Evolutionary conservation across 2,329 filamentous ascomycete genomes (phyloP).

Genomic region (Rhytidhysteron rufulum): DNA sequence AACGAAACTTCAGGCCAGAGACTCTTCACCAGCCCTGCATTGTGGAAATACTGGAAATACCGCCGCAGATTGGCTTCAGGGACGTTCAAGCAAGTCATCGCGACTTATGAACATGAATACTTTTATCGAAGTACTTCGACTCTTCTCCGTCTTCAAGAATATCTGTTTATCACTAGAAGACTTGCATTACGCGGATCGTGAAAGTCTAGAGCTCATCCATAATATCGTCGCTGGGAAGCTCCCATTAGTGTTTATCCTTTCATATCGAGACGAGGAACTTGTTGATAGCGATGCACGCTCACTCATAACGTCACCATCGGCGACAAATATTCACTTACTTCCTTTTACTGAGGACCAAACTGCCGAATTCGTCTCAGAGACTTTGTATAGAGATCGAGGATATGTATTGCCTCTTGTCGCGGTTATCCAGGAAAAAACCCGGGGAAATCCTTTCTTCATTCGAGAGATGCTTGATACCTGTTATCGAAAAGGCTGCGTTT

Average conservation of each 20-base stretch:
- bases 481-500: constrained; percentile 81
- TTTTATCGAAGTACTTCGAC: constrained; percentile 77
- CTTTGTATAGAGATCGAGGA: constrained; percentile 68
- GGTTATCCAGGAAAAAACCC: constrained; percentile 83
- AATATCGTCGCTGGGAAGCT: constrained; percentile 76
- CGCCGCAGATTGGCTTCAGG: constrained; percentile 45
- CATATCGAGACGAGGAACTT: constrained; percentile 45
- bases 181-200: constrained; percentile 83
- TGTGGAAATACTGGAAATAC: constrained; percentile 31
- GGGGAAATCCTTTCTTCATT: constrained; percentile 87
- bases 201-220: constrained; percentile 77
- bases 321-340: constrained; percentile 65
- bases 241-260: constrained; percentile 77
- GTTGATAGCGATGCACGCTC: constrained; percentile 34
- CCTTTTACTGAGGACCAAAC: constrained; percentile 78
- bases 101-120: constrained; percentile 86
- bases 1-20: constrained; percentile 15
- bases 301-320: constrained; percentile 27
- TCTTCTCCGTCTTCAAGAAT: constrained; percentile 78
- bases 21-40: constrained; percentile 34
- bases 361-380: constrained; percentile 75
- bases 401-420: constrained; percentile 74
- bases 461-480: constrained; percentile 86
- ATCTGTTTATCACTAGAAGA: constrained; percentile 89
- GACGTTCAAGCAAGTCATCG: constrained; percentile 52